Conservation (phyloP, 2,329 filamentous ascomycete genomes). For the Epichloe baconii region DNA sequence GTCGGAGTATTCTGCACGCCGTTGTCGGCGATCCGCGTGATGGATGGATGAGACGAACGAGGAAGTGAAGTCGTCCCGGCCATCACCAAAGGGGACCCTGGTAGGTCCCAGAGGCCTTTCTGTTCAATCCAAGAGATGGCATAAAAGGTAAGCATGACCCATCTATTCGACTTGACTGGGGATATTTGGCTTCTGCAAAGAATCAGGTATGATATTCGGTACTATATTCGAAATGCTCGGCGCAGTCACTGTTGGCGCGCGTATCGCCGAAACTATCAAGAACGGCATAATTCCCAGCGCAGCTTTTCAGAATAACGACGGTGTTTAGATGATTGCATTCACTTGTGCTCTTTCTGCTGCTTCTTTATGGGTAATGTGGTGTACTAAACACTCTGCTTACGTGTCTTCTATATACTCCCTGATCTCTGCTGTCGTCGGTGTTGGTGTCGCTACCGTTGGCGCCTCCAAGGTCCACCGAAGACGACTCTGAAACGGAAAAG, state of each 20-base stretch:
- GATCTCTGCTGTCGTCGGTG: too few species aligned
- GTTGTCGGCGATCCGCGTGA: background rate
- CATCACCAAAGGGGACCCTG: background rate
- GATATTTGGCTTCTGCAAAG: background rate
- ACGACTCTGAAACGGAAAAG: too few species aligned
- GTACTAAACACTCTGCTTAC: too few species aligned
- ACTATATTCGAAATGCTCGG: conserved; percentile 56
- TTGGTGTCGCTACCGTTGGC: too few species aligned
- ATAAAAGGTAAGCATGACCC: background rate
- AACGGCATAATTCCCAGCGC: too few species aligned
- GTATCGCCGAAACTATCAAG: conserved; percentile 67
- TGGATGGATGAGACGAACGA: background rate
- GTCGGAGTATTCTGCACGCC: background rate
- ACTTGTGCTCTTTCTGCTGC: too few species aligned
- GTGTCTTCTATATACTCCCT: too few species aligned
- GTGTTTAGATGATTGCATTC: too few species aligned
- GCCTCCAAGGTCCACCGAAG: too few species aligned
- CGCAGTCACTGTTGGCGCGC: conserved; percentile 52
- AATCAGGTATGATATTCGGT: conserved; percentile 40
- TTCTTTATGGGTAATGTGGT: too few species aligned
- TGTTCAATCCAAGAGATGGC: background rate
- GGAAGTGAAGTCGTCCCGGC: background rate
- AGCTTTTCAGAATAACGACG: too few species aligned
- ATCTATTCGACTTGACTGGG: background rate
- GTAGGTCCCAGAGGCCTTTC: background rate